Evolutionary conservation across 169 alveolate species (phyloP).

Genomic region (Plasmodium gallinaceum): DNA sequence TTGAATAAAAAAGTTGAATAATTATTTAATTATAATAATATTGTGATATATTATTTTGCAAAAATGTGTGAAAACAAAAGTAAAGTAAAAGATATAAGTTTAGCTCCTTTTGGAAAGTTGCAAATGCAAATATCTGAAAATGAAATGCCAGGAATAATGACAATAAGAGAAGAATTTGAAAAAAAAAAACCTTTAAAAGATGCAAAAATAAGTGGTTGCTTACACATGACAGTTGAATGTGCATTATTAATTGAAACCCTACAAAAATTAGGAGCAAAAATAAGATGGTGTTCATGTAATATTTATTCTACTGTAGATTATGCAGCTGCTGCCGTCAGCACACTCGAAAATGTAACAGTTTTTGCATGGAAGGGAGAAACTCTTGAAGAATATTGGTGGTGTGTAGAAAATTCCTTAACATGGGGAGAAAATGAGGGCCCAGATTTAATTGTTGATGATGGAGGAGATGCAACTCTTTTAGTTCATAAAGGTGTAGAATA

Average conservation of each 20-base stretch:
- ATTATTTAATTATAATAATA: too few species aligned
- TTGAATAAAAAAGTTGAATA: too few species aligned
- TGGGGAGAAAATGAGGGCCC: slow-evolving; percentile 98
- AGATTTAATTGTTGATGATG: slow-evolving; percentile 98
- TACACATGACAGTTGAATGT: slow-evolving; percentile 96
- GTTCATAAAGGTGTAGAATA: slow-evolving; percentile 93
- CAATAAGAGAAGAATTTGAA: slow-evolving; percentile 92
- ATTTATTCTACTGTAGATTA: slow-evolving; percentile 98
- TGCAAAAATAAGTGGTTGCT: slow-evolving; percentile 96
- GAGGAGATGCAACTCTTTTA: slow-evolving; percentile 97
- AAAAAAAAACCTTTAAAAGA: slow-evolving; percentile 93
- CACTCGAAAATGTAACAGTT: slow-evolving; percentile 92
- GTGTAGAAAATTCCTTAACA: slow-evolving; percentile 94
- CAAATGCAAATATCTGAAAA: slow-evolving; percentile 95
- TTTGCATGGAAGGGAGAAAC: slow-evolving; percentile 98
- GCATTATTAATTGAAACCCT: slow-evolving; percentile 93
- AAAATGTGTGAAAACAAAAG: slow-evolving; percentile 51
- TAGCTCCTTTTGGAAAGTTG: slow-evolving; percentile 95
- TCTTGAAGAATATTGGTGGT: slow-evolving; percentile 98
- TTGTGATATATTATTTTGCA: slow-evolving; percentile 2
- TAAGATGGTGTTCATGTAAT: slow-evolving; percentile 99
- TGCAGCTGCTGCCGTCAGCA: slow-evolving; percentile 97
- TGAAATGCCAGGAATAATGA: slow-evolving; percentile 98
- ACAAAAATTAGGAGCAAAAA: slow-evolving; percentile 94
- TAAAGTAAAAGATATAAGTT: slow-evolving; percentile 90